These are phyloP conservation scores for Truncatella angustata DNA, from an alignment of 2,329 filamentous ascomycete genomes.

Conservation along the genomic window DNA sequence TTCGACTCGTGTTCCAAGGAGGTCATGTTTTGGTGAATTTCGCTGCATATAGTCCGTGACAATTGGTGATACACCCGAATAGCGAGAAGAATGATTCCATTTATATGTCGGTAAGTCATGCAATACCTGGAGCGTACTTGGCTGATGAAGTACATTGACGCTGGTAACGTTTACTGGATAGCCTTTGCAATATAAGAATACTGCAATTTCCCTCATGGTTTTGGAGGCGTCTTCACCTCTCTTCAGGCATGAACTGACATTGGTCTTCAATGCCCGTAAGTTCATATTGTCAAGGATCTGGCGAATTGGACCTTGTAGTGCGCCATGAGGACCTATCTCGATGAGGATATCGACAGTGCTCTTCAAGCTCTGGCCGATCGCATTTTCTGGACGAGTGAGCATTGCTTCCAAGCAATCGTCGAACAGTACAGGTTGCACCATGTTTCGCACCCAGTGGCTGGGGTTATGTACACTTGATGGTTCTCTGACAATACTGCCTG, in stretches of 20 bases:
- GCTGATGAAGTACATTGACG: constrained; percentile 20
- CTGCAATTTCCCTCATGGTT: constrained; percentile 22
- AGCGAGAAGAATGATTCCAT: constrained; percentile 22
- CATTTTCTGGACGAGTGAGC: constrained; percentile 26
- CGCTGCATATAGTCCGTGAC: constrained; percentile 21
- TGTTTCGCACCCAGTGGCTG: constrained; percentile 25
- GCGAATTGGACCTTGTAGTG: constrained; percentile 7
- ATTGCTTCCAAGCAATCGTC: constrained; percentile 35
- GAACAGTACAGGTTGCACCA: constrained; percentile 23
- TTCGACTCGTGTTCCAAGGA: constrained; percentile 18
- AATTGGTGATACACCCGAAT: constrained; percentile 22
- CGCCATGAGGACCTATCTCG: constrained; percentile 7
- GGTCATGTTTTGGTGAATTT: constrained; percentile 22
- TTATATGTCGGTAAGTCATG: constrained; percentile 26
- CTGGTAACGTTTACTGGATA: constrained; percentile 9
- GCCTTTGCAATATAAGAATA: constrained; percentile 9
- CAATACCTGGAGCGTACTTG: not conserved
- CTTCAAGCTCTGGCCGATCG: not conserved
- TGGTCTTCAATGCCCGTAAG: not conserved
- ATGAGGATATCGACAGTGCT: constrained; percentile 15
- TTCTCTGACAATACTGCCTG: not conserved
- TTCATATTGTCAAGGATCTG: constrained; percentile 18
- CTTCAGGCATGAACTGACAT: constrained; percentile 12
- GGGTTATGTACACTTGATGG: constrained; percentile 3
- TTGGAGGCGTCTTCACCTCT: constrained; percentile 16